These are phyloP conservation scores for Mycena pura DNA, from an alignment of 768 basidiomycete genomes.

Conservation along the genomic window DNA sequence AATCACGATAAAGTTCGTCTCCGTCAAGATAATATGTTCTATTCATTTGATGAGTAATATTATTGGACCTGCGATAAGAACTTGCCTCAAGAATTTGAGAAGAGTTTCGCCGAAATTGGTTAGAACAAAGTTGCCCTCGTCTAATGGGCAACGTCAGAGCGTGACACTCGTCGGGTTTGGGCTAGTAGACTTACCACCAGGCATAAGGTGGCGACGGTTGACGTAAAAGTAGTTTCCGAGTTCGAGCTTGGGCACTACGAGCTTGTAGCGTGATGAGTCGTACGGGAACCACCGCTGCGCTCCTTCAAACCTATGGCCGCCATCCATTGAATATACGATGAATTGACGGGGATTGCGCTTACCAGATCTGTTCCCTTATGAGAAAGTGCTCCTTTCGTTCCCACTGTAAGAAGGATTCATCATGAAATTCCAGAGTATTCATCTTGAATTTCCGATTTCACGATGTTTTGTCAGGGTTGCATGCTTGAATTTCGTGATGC, in stretches of 20 bases:
- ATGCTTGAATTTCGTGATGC: too few relatives aligned
- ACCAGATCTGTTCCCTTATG: conserved; percentile 17
- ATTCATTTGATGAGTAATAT: neutral
- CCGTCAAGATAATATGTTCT: conserved; percentile 25
- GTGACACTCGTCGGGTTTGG: too few relatives aligned
- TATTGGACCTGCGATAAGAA: too few relatives aligned
- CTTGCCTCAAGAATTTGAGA: conserved; percentile 29
- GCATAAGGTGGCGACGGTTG: conserved; percentile 13
- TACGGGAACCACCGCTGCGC: conserved; percentile 26
- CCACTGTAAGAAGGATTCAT: too few relatives aligned
- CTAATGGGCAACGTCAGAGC: conserved; percentile 1
- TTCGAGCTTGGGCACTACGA: conserved; percentile 19
- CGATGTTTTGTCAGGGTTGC: too few relatives aligned
- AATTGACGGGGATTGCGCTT: too few relatives aligned
- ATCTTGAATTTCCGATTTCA: too few relatives aligned
- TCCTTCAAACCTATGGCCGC: neutral
- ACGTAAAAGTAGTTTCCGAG: conserved; percentile 30
- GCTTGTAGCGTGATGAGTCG: conserved; percentile 21
- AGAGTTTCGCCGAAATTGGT: conserved; percentile 27
- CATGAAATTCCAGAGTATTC: too few relatives aligned
- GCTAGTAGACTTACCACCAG: conserved; percentile 8
- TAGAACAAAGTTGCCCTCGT: conserved; percentile 22
- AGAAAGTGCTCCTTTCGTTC: conserved; percentile 21
- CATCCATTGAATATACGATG: neutral
- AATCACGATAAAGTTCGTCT: conserved; percentile 19